Evolutionary conservation across 352 stramenopile genomes (phyloP), one percentile per base, ranked within the genome.

Genomic region (Thalassiosira mediterranea): DNA sequence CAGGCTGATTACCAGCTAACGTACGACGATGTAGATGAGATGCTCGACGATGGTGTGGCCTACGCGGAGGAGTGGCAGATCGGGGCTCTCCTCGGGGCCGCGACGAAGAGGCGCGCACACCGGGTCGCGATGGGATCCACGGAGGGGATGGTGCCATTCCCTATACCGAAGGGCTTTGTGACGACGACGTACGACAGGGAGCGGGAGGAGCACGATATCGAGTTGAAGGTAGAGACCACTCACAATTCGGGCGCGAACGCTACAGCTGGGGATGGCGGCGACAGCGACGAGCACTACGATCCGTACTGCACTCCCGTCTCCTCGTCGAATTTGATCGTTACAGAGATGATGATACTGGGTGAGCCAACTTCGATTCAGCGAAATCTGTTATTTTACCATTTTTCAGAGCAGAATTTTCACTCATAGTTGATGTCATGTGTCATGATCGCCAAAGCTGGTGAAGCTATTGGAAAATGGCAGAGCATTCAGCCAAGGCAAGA

Each of bases 271-370:
- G n/a, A n/a, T n/a, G 42, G 29, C 11, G 32, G 3, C 23, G 49
- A 47, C 4, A 31, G 66, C 4, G 62, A 66, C 25, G 64, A 8
- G 11, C 52, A 66, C 47, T 51, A 79, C 54, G 71, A 80, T 71
- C 62, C 56, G 31, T 68, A 76, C 58, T 54, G 59, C 31, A 58
- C 70, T 37, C 77, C 81, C 13, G 67, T 83, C 11, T 89, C 83
- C 0, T 79, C 77, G 1, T 72, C 79, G 17, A 72, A 68, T 19
- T 53, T 86, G 47, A 70, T 90, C 52, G 83, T 90, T 17, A 91
- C 82, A 49, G 87, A 92, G 65, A 85, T 89, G 68, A 92, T 92
- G 87, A 92, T 92, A 67, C 49, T 91, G 23, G n/a, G n/a, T n/a
- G n/a, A n/a, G n/a, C n/a, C n/a, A n/a, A n/a, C n/a, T n/a, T n/a